Percentiles rank a stretch among this genome's conserved stretches.
Evolutionary conservation across 192 early-diverging fungal genomes (phyloP).

Genomic region (Backusella mclennaniae): DNA sequence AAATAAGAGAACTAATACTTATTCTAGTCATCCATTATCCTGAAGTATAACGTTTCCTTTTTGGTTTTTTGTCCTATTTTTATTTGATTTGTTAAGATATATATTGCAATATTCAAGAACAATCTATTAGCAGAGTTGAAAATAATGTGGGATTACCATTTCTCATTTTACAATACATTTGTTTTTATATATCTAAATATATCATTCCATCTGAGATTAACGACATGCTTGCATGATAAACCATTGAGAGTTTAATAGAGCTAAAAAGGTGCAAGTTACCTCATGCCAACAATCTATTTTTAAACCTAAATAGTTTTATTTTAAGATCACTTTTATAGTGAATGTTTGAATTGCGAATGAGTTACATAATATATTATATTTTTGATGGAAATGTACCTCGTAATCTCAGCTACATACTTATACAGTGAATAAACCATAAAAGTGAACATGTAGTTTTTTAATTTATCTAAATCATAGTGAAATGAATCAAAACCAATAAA

Average conservation of each 20-base stretch:
- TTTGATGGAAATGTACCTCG: background rate
- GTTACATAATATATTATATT: background rate
- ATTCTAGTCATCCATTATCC: background rate
- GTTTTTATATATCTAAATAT: background rate
- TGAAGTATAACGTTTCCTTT: background rate
- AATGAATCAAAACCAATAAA: background rate
- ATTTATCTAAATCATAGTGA: background rate
- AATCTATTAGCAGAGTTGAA: no score
- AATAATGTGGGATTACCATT: no score
- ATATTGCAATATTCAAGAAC: no score
- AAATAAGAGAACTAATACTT: background rate
- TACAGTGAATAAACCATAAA: background rate
- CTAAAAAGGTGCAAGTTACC: background rate
- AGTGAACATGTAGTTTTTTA: background rate
- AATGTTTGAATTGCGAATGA: background rate
- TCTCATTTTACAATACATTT: no score
- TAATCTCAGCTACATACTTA: background rate
- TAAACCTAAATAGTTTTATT: background rate
- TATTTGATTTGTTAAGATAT: background rate
- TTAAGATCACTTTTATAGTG: background rate
- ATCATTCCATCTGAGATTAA: background rate
- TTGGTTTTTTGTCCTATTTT: background rate
- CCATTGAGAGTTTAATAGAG: background rate
- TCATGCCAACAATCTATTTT: background rate
- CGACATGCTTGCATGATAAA: background rate